A percentile compares a stretch with the other conserved stretches of the same genome.
phyloP scores from a whole-genome alignment of 768 basidiomycete species.

The Harrya chromipes region DNA sequence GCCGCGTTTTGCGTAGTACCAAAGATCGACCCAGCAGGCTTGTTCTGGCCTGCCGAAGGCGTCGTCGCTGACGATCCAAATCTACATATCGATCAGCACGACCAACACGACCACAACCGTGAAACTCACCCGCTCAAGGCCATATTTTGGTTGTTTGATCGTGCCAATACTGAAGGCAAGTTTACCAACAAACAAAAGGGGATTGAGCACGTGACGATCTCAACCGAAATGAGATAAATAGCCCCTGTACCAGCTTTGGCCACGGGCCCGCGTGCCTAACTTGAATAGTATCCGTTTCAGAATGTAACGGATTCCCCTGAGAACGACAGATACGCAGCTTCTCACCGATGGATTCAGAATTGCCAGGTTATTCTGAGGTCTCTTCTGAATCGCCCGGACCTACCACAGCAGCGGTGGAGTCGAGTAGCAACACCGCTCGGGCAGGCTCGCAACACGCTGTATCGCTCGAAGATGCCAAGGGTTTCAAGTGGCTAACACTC shows the following conservation, averaged over 20 bases:
- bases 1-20: slow-evolving; percentile 29
- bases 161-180: too few relatives aligned
- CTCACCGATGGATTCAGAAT: slow-evolving; percentile 9
- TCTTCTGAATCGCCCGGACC: neutral
- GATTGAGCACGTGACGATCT: slow-evolving; percentile 10
- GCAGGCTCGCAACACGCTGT: slow-evolving; percentile 35
- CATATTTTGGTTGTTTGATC: slow-evolving; percentile 10
- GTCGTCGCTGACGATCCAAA: slow-evolving; percentile 43
- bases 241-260: slow-evolving; percentile 10
- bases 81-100: slow-evolving; percentile 13
- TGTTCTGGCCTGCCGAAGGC: slow-evolving; percentile 33
- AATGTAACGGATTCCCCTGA: too few relatives aligned
- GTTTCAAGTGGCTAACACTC: slow-evolving; percentile 46
- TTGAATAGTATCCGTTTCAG: too few relatives aligned
- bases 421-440: neutral
- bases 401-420: neutral
- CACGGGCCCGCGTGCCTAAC: too few relatives aligned
- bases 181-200: too few relatives aligned
- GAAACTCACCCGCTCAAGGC: slow-evolving; percentile 21
- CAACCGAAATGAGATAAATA: slow-evolving; percentile 2
- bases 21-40: slow-evolving; percentile 38
- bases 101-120: neutral
- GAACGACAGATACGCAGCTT: neutral
- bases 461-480: slow-evolving; percentile 41
- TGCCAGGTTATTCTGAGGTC: slow-evolving; percentile 18